phyloP scores from a whole-genome alignment of 2,329 filamentous ascomycete species.

The Geosmithia flava region DNA sequence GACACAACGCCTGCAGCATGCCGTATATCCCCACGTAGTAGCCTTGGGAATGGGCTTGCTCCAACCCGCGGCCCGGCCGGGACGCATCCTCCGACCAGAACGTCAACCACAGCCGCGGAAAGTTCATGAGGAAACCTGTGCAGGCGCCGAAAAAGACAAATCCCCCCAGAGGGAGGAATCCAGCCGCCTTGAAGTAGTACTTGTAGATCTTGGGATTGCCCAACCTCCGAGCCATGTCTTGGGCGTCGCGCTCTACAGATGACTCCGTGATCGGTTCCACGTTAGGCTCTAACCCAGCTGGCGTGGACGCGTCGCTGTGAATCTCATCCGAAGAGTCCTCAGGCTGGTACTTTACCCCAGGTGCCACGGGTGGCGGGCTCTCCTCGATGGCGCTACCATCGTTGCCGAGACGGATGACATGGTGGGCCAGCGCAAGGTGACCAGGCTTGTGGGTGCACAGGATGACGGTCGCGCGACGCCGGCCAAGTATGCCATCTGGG shows the following conservation, averaged over 20 bases:
- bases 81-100: constrained; percentile 23
- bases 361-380: not conserved
- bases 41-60: constrained; percentile 4
- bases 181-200: not conserved
- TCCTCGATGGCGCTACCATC: constrained; percentile 16
- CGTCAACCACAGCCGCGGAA: constrained; percentile 25
- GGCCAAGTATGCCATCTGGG: constrained; percentile 22
- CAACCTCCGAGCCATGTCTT: not conserved
- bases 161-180: not conserved
- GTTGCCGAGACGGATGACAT: constrained; percentile 30
- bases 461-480: constrained; percentile 24
- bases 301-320: too few species aligned
- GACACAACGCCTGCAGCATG: constrained; percentile 7
- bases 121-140: constrained; percentile 12
- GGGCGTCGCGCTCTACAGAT: too few species aligned
- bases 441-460: constrained; percentile 21
- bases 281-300: too few species aligned
- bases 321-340: too few species aligned
- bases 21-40: constrained; percentile 20
- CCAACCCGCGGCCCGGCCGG: not conserved
- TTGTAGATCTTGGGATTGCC: not conserved
- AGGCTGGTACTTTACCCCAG: too few species aligned
- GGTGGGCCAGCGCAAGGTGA: constrained; percentile 23
- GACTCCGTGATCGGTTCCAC: too few species aligned
- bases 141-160: not conserved